Base-by-base conservation (phyloP, 371 early-diverging fungal species). In the Mortierella sp. region DNA sequence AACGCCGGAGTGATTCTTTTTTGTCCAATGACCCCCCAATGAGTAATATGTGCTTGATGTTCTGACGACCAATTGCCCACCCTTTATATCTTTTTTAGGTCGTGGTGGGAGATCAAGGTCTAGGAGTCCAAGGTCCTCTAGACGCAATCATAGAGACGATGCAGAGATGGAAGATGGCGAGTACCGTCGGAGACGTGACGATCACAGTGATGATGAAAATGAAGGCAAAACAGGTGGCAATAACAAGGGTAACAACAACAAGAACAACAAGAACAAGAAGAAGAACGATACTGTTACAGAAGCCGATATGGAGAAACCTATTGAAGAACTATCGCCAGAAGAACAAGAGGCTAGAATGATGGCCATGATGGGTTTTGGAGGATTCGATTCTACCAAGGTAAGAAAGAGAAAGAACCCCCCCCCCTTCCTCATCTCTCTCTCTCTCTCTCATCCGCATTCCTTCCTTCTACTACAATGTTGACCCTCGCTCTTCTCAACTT, bases 311-410 rank as follows among this genome's bases (percentile, higher is more conserved):
- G 52, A 53, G 39, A 69, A 48, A 28, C 61, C 69, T 3, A 12
- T 64, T 19, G 58, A 61, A 62, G 68, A 76, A 38, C 21, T 74
- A 19, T 56, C 74, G n/a, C 74, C 61, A 34, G 79, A 78, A 60
- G 79, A 87, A 59, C 87, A 87, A 57, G 92, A 93, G 63, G 82
- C 82, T 12, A 78, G 81, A 55, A 89, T 94, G 91, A 85, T 74
- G 81, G 81, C 82, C 2, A 38, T 91, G 59, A 90, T 97, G 93
- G 97, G 97, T 2, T 94, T 97, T 80, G 88, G 89, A 8, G 91
- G 92, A 2, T 97, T 97, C 65, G 90, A 92, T 27, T 88, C 93
- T 0, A 97, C 97, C 34, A 95, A 96, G 80, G 92, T 90, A 82
- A 10, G 26, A 34, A 34, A 10, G 34, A 34, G 34, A 34, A 34